A percentile compares a stretch with the other conserved stretches of the same genome.
Evolutionary conservation across 2,329 filamentous ascomycete genomes (phyloP).

Genomic region (Diaporthe velutina): DNA sequence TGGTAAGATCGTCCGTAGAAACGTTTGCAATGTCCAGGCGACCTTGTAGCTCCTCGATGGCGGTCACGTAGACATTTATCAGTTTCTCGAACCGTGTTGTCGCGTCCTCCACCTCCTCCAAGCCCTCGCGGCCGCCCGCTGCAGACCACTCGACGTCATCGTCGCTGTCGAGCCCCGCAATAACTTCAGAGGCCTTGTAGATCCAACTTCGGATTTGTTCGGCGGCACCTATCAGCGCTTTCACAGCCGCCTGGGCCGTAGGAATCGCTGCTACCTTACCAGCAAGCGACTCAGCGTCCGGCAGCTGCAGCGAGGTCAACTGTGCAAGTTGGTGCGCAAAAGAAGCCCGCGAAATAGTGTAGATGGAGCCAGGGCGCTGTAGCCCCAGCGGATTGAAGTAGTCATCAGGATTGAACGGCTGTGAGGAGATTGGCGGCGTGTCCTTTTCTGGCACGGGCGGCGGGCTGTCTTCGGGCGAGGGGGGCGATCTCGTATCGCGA

Average conservation of each 20-base stretch:
- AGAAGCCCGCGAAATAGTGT: slow-evolving; percentile 90
- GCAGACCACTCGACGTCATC: slow-evolving; percentile 99
- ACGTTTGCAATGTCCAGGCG: slow-evolving; percentile 82
- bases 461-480: slow-evolving; percentile 53
- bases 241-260: slow-evolving; percentile 85
- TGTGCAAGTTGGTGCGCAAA: slow-evolving; percentile 95
- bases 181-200: slow-evolving; percentile 88
- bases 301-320: slow-evolving; percentile 89
- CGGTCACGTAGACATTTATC: slow-evolving; percentile 91
- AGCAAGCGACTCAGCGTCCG: slow-evolving; percentile 85
- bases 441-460: slow-evolving; percentile 62
- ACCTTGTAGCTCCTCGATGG: slow-evolving; percentile 91
- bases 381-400: slow-evolving; percentile 78
- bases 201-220: slow-evolving; percentile 97
- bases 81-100: slow-evolving; percentile 89
- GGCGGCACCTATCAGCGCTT: slow-evolving; percentile 85
- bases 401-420: slow-evolving; percentile 61
- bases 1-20: slow-evolving; percentile 77
- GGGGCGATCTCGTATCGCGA: slow-evolving; percentile 57
- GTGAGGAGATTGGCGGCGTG: slow-evolving; percentile 56
- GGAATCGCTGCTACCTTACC: slow-evolving; percentile 87
- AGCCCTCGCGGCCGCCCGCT: slow-evolving; percentile 83
- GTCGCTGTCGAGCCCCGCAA: slow-evolving; percentile 90
- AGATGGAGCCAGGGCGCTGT: slow-evolving; percentile 86
- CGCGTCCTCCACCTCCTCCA: slow-evolving; percentile 79